Conservation (phyloP, 2,329 filamentous ascomycete genomes). For the Sporothrix humicola region DNA sequence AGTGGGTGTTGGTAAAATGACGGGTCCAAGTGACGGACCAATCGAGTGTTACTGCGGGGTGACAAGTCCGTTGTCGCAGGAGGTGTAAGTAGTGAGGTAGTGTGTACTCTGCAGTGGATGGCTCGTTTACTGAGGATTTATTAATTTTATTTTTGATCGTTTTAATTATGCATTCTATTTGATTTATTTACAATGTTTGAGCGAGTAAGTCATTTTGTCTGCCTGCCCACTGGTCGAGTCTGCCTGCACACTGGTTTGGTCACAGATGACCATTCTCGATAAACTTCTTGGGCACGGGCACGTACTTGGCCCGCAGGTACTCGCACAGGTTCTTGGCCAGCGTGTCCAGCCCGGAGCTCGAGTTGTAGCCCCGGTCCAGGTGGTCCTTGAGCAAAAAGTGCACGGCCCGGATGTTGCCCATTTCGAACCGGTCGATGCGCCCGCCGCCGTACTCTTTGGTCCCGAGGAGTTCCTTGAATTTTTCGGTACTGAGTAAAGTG, state of each 20-base stretch:
- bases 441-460: constrained; percentile 49
- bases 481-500: constrained; percentile 45
- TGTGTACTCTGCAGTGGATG: neutral
- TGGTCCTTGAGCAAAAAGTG: constrained; percentile 51
- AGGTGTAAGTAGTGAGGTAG: neutral
- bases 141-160: neutral
- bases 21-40: neutral
- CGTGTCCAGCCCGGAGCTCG: constrained; percentile 54
- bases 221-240: neutral
- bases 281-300: constrained; percentile 32
- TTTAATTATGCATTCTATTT: no score
- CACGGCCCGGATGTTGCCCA: constrained; percentile 45
- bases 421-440: constrained; percentile 53
- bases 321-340: constrained; percentile 60
- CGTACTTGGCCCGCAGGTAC: constrained; percentile 37
- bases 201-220: neutral
- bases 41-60: constrained; percentile 17
- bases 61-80: neutral
- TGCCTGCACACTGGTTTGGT: neutral
- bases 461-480: constrained; percentile 49
- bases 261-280: constrained; percentile 27
- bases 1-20: neutral
- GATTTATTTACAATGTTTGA: neutral
- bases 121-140: neutral
- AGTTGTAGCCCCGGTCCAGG: constrained; percentile 54